Percentiles rank a stretch among this genome's conserved stretches.
These are phyloP conservation scores for Graphilbum sp. DNA, from an alignment of 2,329 filamentous ascomycete genomes.

Conservation along the genomic window DNA sequence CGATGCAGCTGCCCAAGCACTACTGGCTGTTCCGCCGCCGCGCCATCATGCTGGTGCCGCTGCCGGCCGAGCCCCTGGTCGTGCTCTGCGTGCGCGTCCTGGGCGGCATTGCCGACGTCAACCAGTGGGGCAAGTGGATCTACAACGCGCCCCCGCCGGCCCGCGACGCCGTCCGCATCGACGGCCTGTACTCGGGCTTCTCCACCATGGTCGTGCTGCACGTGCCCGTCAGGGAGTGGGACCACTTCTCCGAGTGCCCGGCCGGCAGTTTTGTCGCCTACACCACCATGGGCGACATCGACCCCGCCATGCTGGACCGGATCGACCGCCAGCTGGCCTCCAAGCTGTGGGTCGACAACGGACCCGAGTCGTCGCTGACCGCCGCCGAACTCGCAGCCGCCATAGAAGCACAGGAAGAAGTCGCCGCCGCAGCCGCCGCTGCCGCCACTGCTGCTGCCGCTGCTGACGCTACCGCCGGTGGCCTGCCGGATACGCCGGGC, in stretches of 20 bases:
- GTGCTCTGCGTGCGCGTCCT: slow-evolving; percentile 9
- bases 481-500: no score
- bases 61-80: slow-evolving; percentile 6
- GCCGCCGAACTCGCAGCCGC: not conserved
- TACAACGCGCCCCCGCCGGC: slow-evolving; percentile 2
- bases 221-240: slow-evolving; percentile 8
- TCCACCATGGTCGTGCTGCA: slow-evolving; percentile 9
- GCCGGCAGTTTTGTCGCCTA: slow-evolving; percentile 8
- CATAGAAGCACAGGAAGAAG: not conserved
- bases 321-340: slow-evolving; percentile 7
- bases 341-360: slow-evolving; percentile 5
- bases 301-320: not conserved
- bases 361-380: not conserved
- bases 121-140: slow-evolving; percentile 10
- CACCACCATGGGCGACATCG: slow-evolving; percentile 7
- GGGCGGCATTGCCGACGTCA: slow-evolving; percentile 3
- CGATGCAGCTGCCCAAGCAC: slow-evolving; percentile 7
- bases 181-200: slow-evolving; percentile 7
- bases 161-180: slow-evolving; percentile 6
- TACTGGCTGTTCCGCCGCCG: slow-evolving; percentile 6
- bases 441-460: no score
- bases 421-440: no score
- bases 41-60: slow-evolving; percentile 7
- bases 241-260: slow-evolving; percentile 6
- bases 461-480: no score